Conservation (phyloP, 345 rosid genomes). For the Diplotaxis tenuifolia region DNA sequence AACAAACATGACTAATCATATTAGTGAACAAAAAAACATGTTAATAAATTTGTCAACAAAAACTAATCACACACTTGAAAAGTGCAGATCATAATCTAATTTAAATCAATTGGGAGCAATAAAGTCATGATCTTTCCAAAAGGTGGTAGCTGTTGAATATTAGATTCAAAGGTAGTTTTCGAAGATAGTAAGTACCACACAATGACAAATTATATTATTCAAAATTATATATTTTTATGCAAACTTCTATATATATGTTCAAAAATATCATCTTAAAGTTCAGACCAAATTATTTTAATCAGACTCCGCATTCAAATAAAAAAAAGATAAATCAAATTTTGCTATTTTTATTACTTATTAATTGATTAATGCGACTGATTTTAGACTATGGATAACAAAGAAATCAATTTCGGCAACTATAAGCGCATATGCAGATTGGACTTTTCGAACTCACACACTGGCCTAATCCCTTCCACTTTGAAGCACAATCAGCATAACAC, state of each 20-base stretch:
- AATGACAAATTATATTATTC: background rate
- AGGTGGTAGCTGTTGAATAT: background rate
- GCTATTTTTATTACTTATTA: background rate
- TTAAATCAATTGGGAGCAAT: too few species aligned
- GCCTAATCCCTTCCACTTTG: background rate
- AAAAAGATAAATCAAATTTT: background rate
- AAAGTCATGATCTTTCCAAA: background rate
- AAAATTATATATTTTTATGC: background rate
- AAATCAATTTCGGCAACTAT: background rate
- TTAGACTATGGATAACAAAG: background rate
- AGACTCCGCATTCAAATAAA: background rate
- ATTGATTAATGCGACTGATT: background rate
- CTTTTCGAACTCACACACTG: background rate
- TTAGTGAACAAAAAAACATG: too few species aligned
- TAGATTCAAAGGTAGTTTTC: background rate
- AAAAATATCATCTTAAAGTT: background rate
- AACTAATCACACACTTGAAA: too few species aligned
- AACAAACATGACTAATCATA: too few species aligned
- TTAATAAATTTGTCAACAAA: too few species aligned
- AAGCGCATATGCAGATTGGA: background rate
- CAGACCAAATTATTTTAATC: background rate
- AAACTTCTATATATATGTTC: background rate
- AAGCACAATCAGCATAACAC: background rate
- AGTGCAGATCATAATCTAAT: too few species aligned
- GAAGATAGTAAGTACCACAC: background rate